Base-by-base conservation (phyloP, 2,329 filamentous ascomycete species). In the Stagonosporopsis chrysanthemi region DNA sequence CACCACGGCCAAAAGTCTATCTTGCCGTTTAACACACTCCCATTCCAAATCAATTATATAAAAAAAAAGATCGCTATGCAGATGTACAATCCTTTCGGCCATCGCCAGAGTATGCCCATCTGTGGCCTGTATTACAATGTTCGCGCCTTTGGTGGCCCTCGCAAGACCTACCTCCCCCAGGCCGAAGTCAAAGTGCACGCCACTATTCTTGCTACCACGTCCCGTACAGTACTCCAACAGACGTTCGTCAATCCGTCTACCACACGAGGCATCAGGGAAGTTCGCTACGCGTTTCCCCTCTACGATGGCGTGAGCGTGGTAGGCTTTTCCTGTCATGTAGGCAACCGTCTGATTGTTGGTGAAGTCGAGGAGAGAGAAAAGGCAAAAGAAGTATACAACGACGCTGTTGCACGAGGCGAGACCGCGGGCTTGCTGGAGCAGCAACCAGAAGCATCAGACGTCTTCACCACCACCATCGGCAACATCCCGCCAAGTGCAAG, bases 231-330 rank as follows among this genome's bases (percentile, higher is more conserved):
- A 2, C 75, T 86, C 7, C 81, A 76, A 1, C 84, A 91, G 71
- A 86, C 78, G 0, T 92, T 90, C 63, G 72, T 80, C 64, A 91
- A 90, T 61, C 81, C 85, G 0, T 79, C 80, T 2, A 46, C 65
- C 1, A 65, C 73, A 2, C 70, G 77, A 9, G 68, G 69, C 3
- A 82, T 88, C 57, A 68, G 79, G 8, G 79, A 90, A 67, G 81
- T 86, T 15, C 79, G 80, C 14, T 92, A 92, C 70, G 82, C 82
- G 0, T 92, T 92, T 60, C 90, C 90, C 0, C 79, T 92, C 0
- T 90, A 88, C 61, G 88, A 91, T 67, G 89, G 89, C 9, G 86
- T 90, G 15, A 88, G 85, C 6, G 86, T 92, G 0, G 87, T 88
- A 7, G 82, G 79, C 3, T 92, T 92, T 62, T 83, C 80, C 4